Evolutionary conservation across 164 flowering plant species (phyloP).

Genomic region (Chimonanthus salicifolius): DNA sequence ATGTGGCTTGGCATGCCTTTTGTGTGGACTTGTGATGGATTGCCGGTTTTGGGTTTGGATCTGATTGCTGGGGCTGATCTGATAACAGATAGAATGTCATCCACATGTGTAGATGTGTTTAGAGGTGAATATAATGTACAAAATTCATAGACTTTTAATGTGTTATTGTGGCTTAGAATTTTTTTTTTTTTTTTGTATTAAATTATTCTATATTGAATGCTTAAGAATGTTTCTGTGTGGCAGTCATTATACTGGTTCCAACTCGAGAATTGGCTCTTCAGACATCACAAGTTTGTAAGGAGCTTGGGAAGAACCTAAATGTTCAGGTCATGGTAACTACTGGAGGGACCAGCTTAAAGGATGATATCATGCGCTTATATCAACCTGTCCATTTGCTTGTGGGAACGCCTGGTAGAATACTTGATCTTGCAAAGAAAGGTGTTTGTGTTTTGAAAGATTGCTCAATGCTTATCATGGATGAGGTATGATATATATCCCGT

Average conservation of each 20-base stretch:
- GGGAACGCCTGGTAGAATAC: conserved; percentile 95
- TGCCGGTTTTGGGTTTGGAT: too few species aligned
- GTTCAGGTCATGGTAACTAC: conserved; percentile 97
- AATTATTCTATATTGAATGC: background rate
- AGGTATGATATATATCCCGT: conserved; percentile 42
- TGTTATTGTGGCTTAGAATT: background rate
- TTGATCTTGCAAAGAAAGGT: conserved; percentile 93
- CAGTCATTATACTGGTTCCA: conserved; percentile 91
- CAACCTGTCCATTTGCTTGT: conserved; percentile 98
- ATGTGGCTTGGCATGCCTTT: too few species aligned
- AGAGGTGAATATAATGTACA: too few species aligned
- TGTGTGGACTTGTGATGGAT: too few species aligned
- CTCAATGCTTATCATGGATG: conserved; percentile 93
- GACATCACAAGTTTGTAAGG: conserved; percentile 98
- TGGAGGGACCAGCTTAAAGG: conserved; percentile 95
- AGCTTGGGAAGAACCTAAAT: conserved; percentile 90
- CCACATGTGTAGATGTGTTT: too few species aligned
- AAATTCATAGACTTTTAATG: too few species aligned
- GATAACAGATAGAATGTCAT: too few species aligned
- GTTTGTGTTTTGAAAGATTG: conserved; percentile 81
- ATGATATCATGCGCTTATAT: conserved; percentile 97
- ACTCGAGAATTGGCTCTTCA: conserved; percentile 97
- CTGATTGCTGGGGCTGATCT: too few species aligned
- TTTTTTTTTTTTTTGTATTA: background rate
- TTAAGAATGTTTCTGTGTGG: background rate